Percentiles rank a stretch among this genome's conserved stretches.
phyloP scores from a whole-genome alignment of 1,139 yeast genomes.

The Ogataea hybrid region DNA sequence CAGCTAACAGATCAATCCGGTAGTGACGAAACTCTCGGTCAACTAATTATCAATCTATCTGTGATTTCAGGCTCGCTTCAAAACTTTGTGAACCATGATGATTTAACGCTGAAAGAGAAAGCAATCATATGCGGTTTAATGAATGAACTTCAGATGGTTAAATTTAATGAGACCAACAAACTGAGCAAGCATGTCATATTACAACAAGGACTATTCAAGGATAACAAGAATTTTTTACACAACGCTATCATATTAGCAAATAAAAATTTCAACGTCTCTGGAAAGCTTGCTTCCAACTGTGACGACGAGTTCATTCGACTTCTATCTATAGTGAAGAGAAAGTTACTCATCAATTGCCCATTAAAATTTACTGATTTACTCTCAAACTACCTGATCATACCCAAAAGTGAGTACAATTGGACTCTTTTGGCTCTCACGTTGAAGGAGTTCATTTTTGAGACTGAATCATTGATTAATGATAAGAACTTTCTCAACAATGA shows the following conservation, averaged over 20 bases:
- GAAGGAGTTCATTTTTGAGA: constrained; percentile 38
- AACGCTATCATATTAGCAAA: constrained; percentile 47
- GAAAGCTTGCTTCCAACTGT: constrained; percentile 9
- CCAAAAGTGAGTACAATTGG: constrained; percentile 41
- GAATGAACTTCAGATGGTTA: constrained; percentile 43
- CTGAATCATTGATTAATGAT: constrained; percentile 22
- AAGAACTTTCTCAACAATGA: constrained; percentile 22
- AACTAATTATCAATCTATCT: constrained; percentile 34
- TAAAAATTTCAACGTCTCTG: constrained; percentile 37
- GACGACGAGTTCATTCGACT: constrained; percentile 26
- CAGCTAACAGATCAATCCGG: constrained; percentile 3
- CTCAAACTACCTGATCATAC: constrained; percentile 42
- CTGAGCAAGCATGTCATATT: constrained; percentile 24
- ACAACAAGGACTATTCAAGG: constrained; percentile 30
- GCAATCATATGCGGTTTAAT: constrained; percentile 38
- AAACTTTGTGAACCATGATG: constrained; percentile 22
- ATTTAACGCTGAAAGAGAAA: constrained; percentile 32
- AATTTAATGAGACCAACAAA: constrained; percentile 32
- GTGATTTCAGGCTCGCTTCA: constrained; percentile 31
- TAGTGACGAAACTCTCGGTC: constrained; percentile 16
- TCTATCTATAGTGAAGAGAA: constrained; percentile 43
- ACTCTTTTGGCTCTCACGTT: constrained; percentile 39
- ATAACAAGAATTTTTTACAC: constrained; percentile 43
- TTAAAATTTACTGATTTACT: constrained; percentile 44
- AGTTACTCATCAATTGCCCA: constrained; percentile 44